A percentile compares a stretch with the other conserved stretches of the same genome.
These are phyloP conservation scores for Pseudogymnoascus sp. DNA, from an alignment of 2,329 filamentous ascomycete species.

Conservation along the genomic window DNA sequence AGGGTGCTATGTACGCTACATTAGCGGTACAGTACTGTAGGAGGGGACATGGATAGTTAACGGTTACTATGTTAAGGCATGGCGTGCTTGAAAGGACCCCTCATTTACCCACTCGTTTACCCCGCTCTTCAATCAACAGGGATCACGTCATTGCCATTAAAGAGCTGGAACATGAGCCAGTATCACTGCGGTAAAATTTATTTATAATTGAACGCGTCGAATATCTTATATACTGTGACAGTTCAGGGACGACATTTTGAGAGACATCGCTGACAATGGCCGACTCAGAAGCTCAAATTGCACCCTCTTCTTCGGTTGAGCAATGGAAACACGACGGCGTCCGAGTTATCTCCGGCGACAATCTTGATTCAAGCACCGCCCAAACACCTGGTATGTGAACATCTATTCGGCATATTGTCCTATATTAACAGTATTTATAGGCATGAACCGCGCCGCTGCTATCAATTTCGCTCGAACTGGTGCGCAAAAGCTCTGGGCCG, in stretches of 20 bases:
- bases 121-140: not conserved
- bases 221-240: not conserved
- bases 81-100: not conserved
- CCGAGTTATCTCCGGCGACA: constrained; percentile 34
- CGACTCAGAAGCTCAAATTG: not conserved
- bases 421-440: constrained; percentile 10
- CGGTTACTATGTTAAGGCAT: not conserved
- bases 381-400: constrained; percentile 31
- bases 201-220: not conserved
- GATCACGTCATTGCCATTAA: not conserved
- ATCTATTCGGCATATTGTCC: not conserved
- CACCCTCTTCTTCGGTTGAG: constrained; percentile 11
- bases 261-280: not conserved
- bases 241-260: too few relatives aligned
- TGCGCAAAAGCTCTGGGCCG: constrained; percentile 38
- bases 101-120: not conserved
- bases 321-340: constrained; percentile 35
- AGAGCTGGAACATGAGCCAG: not conserved
- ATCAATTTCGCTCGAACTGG: constrained; percentile 37
- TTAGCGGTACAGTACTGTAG: not conserved
- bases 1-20: too few relatives aligned
- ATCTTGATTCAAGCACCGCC: constrained; percentile 34
- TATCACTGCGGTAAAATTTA: not conserved
- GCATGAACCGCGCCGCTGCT: constrained; percentile 36
- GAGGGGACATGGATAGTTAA: not conserved